phyloP scores from a whole-genome alignment of 768 basidiomycete species.

The Cyclocybe aegerita region DNA sequence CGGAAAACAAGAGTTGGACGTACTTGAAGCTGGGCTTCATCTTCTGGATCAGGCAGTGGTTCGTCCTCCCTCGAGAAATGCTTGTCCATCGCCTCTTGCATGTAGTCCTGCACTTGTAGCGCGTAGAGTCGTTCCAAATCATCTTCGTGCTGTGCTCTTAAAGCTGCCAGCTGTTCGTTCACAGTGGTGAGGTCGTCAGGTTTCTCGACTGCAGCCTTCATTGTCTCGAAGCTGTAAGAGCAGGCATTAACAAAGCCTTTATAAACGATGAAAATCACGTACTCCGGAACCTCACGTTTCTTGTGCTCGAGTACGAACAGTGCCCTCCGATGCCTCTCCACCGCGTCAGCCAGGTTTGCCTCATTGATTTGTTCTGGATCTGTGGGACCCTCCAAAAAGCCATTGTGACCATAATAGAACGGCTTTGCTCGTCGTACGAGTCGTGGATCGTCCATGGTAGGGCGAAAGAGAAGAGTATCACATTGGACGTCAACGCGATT shows the following conservation, averaged over 20 bases:
- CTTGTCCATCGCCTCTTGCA: slow-evolving; percentile 31
- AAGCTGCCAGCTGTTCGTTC: slow-evolving; percentile 24
- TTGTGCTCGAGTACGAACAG: slow-evolving; percentile 40
- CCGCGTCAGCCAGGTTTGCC: slow-evolving; percentile 10
- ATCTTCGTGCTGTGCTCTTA: slow-evolving; percentile 27
- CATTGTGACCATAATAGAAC: slow-evolving; percentile 12
- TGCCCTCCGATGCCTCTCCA: slow-evolving; percentile 33
- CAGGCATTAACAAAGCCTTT: not conserved
- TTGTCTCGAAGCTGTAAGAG: slow-evolving; percentile 31
- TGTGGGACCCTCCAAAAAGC: slow-evolving; percentile 8
- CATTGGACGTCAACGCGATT: not conserved
- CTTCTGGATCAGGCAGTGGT: not conserved
- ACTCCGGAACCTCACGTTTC: slow-evolving; percentile 40
- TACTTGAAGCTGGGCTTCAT: not conserved
- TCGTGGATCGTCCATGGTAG: slow-evolving; percentile 1
- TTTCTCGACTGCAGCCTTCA: slow-evolving; percentile 31
- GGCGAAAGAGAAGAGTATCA: not conserved
- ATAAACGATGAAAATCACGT: slow-evolving; percentile 10
- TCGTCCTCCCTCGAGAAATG: slow-evolving; percentile 30
- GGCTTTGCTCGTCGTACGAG: slow-evolving; percentile 5
- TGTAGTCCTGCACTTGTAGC: slow-evolving; percentile 33
- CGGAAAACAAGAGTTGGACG: too few species aligned
- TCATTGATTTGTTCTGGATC: slow-evolving; percentile 10
- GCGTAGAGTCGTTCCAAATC: slow-evolving; percentile 39
- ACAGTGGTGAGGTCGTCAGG: slow-evolving; percentile 25